These are phyloP conservation scores for Vigna unguiculata DNA, from an alignment of 306 rosid species.

Conservation along the genomic window DNA sequence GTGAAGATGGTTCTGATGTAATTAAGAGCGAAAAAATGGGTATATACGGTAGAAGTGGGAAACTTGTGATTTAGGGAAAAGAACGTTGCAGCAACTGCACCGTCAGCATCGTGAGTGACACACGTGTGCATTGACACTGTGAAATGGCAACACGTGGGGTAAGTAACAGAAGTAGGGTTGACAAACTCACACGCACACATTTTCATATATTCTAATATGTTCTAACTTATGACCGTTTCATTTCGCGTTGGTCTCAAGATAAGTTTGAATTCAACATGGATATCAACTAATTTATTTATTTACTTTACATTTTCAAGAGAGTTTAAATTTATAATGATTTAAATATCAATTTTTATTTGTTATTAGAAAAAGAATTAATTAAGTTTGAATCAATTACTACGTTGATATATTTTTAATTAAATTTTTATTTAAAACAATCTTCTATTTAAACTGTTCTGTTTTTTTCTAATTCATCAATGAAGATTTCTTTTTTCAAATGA, in stretches of 20 bases:
- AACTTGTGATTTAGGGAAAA: background rate
- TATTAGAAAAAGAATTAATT: no score
- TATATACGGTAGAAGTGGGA: background rate
- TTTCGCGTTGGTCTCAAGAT: background rate
- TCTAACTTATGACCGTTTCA: background rate
- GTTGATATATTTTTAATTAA: no score
- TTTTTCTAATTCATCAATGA: no score
- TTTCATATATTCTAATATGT: background rate
- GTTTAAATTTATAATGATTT: no score
- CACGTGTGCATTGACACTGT: constrained; percentile 3
- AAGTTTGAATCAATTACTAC: no score
- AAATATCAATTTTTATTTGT: no score
- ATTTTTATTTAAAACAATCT: no score
- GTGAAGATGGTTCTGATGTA: background rate
- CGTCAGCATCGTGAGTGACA: background rate
- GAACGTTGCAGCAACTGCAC: background rate
- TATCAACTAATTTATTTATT: background rate
- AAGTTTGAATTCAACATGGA: background rate
- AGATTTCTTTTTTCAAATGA: no score
- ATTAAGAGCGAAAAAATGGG: background rate
- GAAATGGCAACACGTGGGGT: constrained; percentile 6
- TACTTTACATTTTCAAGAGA: no score
- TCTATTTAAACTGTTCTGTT: no score
- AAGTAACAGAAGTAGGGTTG: background rate
- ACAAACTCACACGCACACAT: background rate